These are phyloP conservation scores for Leucoagaricus sp. DNA, from an alignment of 1,284 basidiomycete species.

Conservation along the genomic window DNA sequence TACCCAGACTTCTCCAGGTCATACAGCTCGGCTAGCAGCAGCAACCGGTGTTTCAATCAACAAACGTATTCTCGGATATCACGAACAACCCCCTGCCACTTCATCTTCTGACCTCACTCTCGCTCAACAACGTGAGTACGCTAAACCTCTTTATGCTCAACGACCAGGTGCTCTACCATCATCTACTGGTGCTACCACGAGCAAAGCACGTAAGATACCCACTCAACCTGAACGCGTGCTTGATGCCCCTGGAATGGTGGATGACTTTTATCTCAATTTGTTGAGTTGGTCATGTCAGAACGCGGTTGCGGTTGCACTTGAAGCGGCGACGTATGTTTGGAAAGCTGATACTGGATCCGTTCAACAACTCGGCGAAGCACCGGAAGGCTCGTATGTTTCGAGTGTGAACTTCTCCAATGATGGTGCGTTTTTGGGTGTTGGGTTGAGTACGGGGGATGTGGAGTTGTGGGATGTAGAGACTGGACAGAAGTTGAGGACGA, in stretches of 20 bases:
- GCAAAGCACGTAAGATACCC: slow-evolving; percentile 77
- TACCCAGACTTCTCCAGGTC: slow-evolving; percentile 65
- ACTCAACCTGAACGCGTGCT: slow-evolving; percentile 89
- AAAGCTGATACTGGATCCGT: slow-evolving; percentile 89
- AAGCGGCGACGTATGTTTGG: slow-evolving; percentile 88
- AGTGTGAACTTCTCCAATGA: slow-evolving; percentile 87
- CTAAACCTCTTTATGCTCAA: slow-evolving; percentile 67
- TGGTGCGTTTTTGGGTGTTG: slow-evolving; percentile 86
- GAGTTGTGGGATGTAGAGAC: slow-evolving; percentile 96
- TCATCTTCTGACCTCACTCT: slow-evolving; percentile 69
- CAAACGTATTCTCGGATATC: slow-evolving; percentile 75
- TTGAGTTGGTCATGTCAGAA: slow-evolving; percentile 90
- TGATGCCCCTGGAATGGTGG: slow-evolving; percentile 93
- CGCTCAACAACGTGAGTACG: slow-evolving; percentile 71
- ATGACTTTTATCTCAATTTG: slow-evolving; percentile 98
- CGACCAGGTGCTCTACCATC: slow-evolving; percentile 62
- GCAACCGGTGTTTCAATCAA: slow-evolving; percentile 75
- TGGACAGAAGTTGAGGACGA: slow-evolving; percentile 82
- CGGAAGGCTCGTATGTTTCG: slow-evolving; percentile 75
- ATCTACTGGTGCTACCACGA: slow-evolving; percentile 60
- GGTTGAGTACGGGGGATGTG: slow-evolving; percentile 83
- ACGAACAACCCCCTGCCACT: slow-evolving; percentile 72
- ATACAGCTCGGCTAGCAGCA: slow-evolving; percentile 72
- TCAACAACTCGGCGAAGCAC: slow-evolving; percentile 72
- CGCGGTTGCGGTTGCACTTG: slow-evolving; percentile 86